Percentiles rank a stretch among this genome's conserved stretches.
These are phyloP conservation scores for Pseudoneurospora amorphoporcata DNA, from an alignment of 495 filamentous ascomycete genomes.

Conservation along the genomic window DNA sequence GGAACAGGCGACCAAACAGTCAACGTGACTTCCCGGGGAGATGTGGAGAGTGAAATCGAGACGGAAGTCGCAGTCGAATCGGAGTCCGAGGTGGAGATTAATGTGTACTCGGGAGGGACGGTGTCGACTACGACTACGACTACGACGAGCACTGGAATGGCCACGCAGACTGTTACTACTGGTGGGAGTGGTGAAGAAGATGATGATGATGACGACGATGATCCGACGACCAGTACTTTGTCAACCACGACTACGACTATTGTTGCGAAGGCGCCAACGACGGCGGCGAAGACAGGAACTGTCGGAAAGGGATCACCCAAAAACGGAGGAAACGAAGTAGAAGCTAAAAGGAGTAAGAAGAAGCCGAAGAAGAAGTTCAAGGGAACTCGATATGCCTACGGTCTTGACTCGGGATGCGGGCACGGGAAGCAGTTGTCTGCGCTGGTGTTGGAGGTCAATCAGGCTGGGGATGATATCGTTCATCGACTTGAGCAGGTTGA, in stretches of 20 bases:
- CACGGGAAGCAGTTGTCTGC: constrained; percentile 65
- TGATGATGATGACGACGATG: not conserved
- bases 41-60: not conserved
- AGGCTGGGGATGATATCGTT: constrained; percentile 18
- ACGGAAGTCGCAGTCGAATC: constrained; percentile 1
- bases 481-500: constrained; percentile 24
- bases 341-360: not conserved
- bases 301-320: not conserved
- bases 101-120: not conserved
- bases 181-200: not conserved
- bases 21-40: not conserved
- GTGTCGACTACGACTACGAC: too few species aligned
- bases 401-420: constrained; percentile 75
- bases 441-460: constrained; percentile 56
- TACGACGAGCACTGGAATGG: not conserved
- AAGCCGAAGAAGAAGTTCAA: constrained; percentile 8
- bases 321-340: not conserved
- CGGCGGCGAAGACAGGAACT: not conserved
- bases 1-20: not conserved
- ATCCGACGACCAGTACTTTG: not conserved
- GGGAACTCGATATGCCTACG: constrained; percentile 54
- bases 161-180: not conserved
- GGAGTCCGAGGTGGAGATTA: not conserved
- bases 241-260: not conserved
- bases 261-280: not conserved